Evolutionary conservation across 2,329 filamentous ascomycete genomes (phyloP), one percentile per base, ranked within the genome.

Genomic region (Cladophialophora psammophila): DNA sequence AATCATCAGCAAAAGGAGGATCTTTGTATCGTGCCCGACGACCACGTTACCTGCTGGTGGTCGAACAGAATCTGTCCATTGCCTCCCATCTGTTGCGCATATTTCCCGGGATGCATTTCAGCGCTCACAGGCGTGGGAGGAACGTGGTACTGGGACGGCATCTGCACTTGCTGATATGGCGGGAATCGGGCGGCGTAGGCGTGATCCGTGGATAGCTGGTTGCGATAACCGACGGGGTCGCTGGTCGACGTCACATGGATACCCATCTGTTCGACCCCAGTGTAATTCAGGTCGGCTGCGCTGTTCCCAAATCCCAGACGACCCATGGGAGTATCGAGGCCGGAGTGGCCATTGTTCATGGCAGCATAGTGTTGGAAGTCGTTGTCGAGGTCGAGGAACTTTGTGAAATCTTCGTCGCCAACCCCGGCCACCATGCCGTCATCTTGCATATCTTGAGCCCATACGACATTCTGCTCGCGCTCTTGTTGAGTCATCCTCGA

Each of bases 71-170:
- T 76, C 58, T 78, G 73, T 48, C 72, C 76, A 48, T 78, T 79
- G 32, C 72, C 72, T 53, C 82, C 80, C 63, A 80, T 73, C 5
- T 76, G 76, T 59, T 78, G 76, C 3, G 76, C 74, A 67, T 80
- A 83, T 36, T 79, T 77, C 48, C 77, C 75, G 0, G 79, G 77
- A 66, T 83, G 82, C 69, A 84, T 75, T 64, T 84, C 82, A 18
- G 80, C 77, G 67, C 82, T 84, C 65, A 82, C 82, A 9, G 82
- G 82, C 1, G 82, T 84, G 3, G 82, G 82, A 18, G 82, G 82
- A 45, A 74, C 67, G 40, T 73, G 72, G 60, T 72, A 69, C 34
- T 69, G 67, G 56, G 63, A 65, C n/a, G 67, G 59, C 42, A 72
- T 68, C 50, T 72, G 71, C 64, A 71, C 72, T 50, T 77, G 76